Conservation (phyloP, 768 basidiomycete genomes). For the Rhodosporidiobolus sp. region DNA sequence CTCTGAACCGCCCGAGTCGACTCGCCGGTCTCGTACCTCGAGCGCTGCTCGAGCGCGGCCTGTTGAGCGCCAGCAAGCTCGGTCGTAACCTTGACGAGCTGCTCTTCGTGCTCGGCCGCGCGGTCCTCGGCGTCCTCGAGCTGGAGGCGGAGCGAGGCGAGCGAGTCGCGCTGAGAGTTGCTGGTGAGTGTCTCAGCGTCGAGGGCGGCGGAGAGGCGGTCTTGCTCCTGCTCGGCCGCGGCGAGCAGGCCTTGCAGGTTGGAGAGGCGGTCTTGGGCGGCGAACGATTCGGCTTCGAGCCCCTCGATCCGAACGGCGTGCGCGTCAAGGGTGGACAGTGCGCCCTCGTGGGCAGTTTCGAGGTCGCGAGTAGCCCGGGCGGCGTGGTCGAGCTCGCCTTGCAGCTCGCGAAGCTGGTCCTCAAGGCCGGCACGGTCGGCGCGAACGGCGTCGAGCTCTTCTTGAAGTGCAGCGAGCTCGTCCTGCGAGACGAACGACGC, state of each 20-base stretch:
- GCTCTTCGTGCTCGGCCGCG: background rate
- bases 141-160: background rate
- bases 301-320: background rate
- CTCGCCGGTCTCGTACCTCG: background rate
- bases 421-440: background rate
- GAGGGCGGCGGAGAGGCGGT: background rate
- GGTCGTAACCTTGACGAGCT: background rate
- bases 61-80: constrained; percentile 9
- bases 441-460: background rate
- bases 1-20: background rate
- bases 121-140: background rate
- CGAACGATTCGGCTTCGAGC: background rate
- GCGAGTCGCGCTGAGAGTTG: background rate
- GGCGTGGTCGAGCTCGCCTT: background rate
- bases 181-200: background rate
- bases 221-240: background rate
- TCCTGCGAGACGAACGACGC: background rate
- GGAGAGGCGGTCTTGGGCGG: background rate
- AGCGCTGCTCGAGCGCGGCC: background rate
- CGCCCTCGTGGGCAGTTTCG: background rate
- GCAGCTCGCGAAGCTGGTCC: background rate
- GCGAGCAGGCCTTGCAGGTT: background rate
- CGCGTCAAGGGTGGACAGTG: background rate
- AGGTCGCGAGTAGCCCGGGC: background rate
- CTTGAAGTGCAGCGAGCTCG: background rate